Evolutionary conservation across 1,284 basidiomycete genomes (phyloP).

Genomic region (Rhodofomes roseus): DNA sequence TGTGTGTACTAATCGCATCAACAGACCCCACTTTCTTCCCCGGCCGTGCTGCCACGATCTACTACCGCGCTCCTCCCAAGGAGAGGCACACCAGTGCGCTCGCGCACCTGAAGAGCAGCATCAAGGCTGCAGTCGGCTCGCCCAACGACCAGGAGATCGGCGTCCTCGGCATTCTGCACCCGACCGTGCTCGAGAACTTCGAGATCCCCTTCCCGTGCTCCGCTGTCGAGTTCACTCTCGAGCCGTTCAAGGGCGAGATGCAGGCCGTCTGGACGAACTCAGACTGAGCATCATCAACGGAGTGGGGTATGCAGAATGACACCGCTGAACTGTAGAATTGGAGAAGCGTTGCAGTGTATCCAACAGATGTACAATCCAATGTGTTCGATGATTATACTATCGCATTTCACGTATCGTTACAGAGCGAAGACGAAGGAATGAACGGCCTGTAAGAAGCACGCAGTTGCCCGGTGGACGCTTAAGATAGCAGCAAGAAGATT

Average conservation of each 20-base stretch:
- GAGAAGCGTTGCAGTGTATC: background rate
- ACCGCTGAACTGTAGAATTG: too few relatives aligned
- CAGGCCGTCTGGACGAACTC: conserved; percentile 22
- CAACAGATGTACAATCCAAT: background rate
- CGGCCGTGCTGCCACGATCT: conserved; percentile 89
- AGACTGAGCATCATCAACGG: background rate
- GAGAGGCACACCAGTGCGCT: conserved; percentile 25
- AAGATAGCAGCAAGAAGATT: background rate
- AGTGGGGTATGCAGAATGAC: background rate
- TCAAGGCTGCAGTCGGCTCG: conserved; percentile 30
- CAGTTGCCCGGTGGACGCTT: background rate
- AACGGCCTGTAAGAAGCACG: background rate
- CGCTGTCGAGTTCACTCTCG: conserved; percentile 89
- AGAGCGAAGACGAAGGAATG: background rate
- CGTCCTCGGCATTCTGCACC: conserved; percentile 86
- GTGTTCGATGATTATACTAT: background rate
- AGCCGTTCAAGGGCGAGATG: conserved; percentile 80
- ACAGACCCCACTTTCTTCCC: conserved; percentile 92
- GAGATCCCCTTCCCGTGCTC: conserved; percentile 97
- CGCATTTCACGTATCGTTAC: background rate
- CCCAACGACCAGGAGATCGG: conserved; percentile 71
- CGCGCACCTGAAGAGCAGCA: conserved; percentile 27
- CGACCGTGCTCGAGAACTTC: conserved; percentile 86
- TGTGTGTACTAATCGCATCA: background rate
- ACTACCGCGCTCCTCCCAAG: conserved; percentile 65